Evolutionary conservation across 805 yeast genomes (phyloP).

Genomic region (Blastobotrys chiropterorum): DNA sequence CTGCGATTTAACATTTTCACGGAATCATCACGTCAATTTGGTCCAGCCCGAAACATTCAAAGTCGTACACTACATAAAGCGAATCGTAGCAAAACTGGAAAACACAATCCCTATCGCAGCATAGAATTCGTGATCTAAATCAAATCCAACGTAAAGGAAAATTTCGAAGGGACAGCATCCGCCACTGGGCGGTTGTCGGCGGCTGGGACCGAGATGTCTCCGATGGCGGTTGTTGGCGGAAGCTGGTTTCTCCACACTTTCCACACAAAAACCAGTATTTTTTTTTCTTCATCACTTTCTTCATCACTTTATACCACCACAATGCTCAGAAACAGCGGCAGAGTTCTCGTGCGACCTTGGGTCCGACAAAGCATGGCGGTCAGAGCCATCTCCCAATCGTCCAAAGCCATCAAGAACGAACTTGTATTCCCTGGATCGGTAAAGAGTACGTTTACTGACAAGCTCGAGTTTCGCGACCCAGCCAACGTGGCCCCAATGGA

Average conservation of each 20-base stretch:
- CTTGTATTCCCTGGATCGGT: constrained; percentile 27
- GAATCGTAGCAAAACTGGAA: too few species aligned
- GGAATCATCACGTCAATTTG: too few species aligned
- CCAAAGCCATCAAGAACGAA: constrained; percentile 18
- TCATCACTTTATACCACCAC: background rate
- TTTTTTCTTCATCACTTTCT: background rate
- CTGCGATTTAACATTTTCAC: too few species aligned
- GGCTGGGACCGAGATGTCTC: constrained; percentile 1
- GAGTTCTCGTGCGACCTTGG: background rate
- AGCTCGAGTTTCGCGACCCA: constrained; percentile 19
- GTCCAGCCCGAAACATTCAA: too few species aligned
- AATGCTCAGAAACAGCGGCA: background rate
- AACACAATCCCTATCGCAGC: too few species aligned
- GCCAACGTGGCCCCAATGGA: constrained; percentile 15
- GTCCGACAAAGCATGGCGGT: background rate
- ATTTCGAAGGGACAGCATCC: too few species aligned
- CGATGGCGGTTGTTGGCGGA: background rate
- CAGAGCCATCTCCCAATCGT: constrained; percentile 16
- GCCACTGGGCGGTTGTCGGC: constrained; percentile 3
- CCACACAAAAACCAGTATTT: background rate
- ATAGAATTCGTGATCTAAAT: too few species aligned
- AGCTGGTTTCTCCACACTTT: background rate
- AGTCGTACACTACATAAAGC: too few species aligned
- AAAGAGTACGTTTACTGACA: constrained; percentile 18
- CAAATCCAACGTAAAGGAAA: too few species aligned